Evolutionary conservation across 306 rosid species (phyloP).

Genomic region (Castanea mollissima): DNA sequence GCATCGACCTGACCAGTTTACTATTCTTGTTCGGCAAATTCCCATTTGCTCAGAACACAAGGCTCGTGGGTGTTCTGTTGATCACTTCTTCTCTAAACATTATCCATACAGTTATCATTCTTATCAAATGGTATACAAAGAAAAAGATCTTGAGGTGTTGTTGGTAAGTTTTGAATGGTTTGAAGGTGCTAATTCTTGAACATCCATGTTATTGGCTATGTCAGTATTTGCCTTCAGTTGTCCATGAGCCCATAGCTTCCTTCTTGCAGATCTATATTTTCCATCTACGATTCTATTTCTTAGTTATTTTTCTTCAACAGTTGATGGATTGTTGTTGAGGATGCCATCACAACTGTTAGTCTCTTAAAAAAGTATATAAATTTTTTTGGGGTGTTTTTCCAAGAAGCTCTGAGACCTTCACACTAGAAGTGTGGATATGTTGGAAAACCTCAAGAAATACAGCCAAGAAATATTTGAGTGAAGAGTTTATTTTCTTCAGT

Average conservation of each 20-base stretch:
- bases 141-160: slow-evolving; percentile 52
- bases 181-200: neutral
- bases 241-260: neutral
- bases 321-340: neutral
- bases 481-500: neutral
- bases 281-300: neutral
- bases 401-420: neutral
- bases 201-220: neutral
- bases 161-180: slow-evolving; percentile 48
- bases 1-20: slow-evolving; percentile 76
- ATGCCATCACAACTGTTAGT: neutral
- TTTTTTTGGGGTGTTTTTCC: neutral
- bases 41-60: slow-evolving; percentile 72
- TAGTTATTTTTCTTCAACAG: neutral
- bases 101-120: slow-evolving; percentile 65
- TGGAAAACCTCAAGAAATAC: neutral
- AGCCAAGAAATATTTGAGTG: neutral
- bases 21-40: slow-evolving; percentile 73
- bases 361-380: neutral
- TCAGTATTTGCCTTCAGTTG: neutral
- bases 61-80: slow-evolving; percentile 57
- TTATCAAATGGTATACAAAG: slow-evolving; percentile 56
- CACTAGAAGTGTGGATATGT: neutral
- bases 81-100: slow-evolving; percentile 74
- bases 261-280: neutral